These are phyloP conservation scores for Colletotrichum higginsianum DNA, from an alignment of 2,329 filamentous ascomycete genomes.

Conservation along the genomic window DNA sequence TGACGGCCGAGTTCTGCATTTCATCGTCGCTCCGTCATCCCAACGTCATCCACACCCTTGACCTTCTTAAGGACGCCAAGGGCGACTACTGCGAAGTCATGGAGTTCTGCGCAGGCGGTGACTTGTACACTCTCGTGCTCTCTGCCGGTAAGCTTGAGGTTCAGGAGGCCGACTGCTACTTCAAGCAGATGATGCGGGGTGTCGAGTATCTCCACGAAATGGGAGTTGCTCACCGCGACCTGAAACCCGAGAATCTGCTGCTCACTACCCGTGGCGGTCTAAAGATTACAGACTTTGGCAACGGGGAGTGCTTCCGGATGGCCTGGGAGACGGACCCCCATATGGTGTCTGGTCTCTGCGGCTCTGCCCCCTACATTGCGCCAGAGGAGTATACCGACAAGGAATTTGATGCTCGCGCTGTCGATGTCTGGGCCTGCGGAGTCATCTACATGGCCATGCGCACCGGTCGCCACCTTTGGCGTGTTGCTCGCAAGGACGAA, in stretches of 20 bases:
- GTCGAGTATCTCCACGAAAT: constrained; percentile 99
- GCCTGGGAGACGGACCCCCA: constrained; percentile 99
- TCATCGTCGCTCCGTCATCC: constrained; percentile 96
- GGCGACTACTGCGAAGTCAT: constrained; percentile 99
- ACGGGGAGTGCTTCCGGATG: constrained; percentile 99
- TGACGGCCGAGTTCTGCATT: constrained; percentile 98
- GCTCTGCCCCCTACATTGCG: constrained; percentile 96
- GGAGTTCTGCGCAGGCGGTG: constrained; percentile 98
- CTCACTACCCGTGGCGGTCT: constrained; percentile 92
- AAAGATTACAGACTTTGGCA: constrained; percentile 99
- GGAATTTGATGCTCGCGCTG: constrained; percentile 97
- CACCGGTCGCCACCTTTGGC: constrained; percentile 95
- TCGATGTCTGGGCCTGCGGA: constrained; percentile 98
- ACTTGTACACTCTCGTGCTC: constrained; percentile 93
- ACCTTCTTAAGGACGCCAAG: constrained; percentile 95
- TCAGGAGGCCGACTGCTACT: constrained; percentile 95
- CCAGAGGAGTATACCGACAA: constrained; percentile 96
- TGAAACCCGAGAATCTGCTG: constrained; percentile 97
- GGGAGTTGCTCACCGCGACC: constrained; percentile 96
- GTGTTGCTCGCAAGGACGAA: constrained; percentile 95
- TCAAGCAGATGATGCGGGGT: constrained; percentile 99
- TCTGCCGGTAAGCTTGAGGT: constrained; percentile 93
- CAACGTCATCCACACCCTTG: constrained; percentile 97
- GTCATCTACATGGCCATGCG: constrained; percentile 99
- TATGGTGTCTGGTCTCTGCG: constrained; percentile 97